Evolutionary conservation across 176 grass and related monocot species (phyloP).

Genomic region (Triticum dicoccoides): DNA sequence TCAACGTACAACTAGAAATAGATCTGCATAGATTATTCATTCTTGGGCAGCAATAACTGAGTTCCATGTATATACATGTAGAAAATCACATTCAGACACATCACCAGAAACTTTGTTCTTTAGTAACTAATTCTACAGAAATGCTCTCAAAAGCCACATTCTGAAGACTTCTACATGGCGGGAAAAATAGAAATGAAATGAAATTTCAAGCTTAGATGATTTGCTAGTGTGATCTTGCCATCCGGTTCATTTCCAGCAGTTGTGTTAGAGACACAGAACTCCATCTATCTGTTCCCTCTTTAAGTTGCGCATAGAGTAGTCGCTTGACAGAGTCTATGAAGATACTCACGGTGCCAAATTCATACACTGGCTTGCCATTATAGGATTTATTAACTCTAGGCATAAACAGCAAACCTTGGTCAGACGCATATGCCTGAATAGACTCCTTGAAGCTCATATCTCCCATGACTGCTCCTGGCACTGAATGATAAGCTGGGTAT

Average conservation of each 20-base stretch:
- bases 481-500: slow-evolving; percentile 29
- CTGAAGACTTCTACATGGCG: slow-evolving; percentile 14
- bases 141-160: slow-evolving; percentile 20
- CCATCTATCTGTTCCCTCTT: slow-evolving; percentile 72
- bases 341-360: slow-evolving; percentile 71
- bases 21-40: not conserved
- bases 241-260: slow-evolving; percentile 77
- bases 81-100: slow-evolving; percentile 30
- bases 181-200: not conserved
- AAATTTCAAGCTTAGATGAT: slow-evolving; percentile 14
- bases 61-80: not conserved
- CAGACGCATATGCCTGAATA: slow-evolving; percentile 80
- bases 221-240: slow-evolving; percentile 17
- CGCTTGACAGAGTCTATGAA: slow-evolving; percentile 80
- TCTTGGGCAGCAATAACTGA: not conserved
- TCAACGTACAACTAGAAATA: not conserved
- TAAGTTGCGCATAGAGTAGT: slow-evolving; percentile 68
- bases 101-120: slow-evolving; percentile 6
- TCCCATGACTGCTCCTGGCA: slow-evolving; percentile 30
- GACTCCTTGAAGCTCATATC: slow-evolving; percentile 91
- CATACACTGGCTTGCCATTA: slow-evolving; percentile 77
- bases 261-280: slow-evolving; percentile 73
- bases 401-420: slow-evolving; percentile 75
- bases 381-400: slow-evolving; percentile 86
- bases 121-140: slow-evolving; percentile 22